Conservation (phyloP, 2,329 filamentous ascomycete species). For the Claviceps purpurea region DNA sequence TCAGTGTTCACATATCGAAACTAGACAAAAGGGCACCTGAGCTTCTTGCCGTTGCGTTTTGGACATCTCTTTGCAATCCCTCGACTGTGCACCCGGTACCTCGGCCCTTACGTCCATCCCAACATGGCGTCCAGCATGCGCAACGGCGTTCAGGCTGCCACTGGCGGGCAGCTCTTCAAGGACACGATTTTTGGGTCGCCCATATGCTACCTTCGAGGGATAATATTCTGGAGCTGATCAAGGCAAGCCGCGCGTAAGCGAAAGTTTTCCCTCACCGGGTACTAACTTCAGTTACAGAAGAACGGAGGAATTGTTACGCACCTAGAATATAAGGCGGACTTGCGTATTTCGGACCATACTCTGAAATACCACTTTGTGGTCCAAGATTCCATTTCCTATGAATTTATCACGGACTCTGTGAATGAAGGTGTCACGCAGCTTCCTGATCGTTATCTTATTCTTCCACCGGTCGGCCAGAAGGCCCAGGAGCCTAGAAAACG, state of each 20-base stretch:
- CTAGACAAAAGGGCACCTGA: neutral
- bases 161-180: constrained; percentile 32
- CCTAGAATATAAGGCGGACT: constrained; percentile 39
- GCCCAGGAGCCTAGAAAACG: constrained; percentile 24
- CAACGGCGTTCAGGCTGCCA: neutral
- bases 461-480: constrained; percentile 15
- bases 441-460: constrained; percentile 31
- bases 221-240: constrained; percentile 24
- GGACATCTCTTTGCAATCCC: neutral
- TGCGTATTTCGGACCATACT: constrained; percentile 43
- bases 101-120: neutral
- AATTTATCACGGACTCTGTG: constrained; percentile 40
- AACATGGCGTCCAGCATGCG: neutral
- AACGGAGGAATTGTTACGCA: constrained; percentile 39
- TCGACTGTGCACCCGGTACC: neutral
- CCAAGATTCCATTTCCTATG: constrained; percentile 40
- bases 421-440: constrained; percentile 30
- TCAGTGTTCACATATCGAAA: neutral
- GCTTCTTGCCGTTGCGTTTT: neutral
- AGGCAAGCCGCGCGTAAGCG: constrained; percentile 19
- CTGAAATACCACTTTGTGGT: no score
- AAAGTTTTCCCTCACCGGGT: neutral
- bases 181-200: constrained; percentile 36
- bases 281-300: constrained; percentile 15
- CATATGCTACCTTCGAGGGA: constrained; percentile 29